These are phyloP conservation scores for Pseudoturritis turrita DNA, from an alignment of 345 rosid genomes.

Conservation along the genomic window DNA sequence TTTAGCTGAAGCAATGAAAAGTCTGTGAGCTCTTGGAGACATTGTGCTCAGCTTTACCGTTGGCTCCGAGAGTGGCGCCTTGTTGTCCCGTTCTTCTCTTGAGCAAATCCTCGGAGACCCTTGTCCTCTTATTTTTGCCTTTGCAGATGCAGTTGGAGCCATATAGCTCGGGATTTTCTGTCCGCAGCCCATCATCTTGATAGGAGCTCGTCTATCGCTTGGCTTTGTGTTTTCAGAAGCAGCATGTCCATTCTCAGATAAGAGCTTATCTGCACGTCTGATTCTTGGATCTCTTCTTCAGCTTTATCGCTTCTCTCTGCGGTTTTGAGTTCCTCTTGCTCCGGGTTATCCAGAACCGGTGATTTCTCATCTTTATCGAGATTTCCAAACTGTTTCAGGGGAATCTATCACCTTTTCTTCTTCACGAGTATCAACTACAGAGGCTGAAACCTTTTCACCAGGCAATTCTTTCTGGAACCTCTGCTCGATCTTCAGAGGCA, in stretches of 20 bases:
- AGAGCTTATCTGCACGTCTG: slow-evolving; percentile 25
- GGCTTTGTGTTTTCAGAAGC: slow-evolving; percentile 39
- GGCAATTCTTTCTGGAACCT: slow-evolving; percentile 24
- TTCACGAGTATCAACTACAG: slow-evolving; percentile 21
- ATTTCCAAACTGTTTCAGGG: slow-evolving; percentile 24
- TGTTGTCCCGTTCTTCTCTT: slow-evolving; percentile 43
- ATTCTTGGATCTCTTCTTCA: slow-evolving; percentile 39
- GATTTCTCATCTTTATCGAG: slow-evolving; percentile 15
- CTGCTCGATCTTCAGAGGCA: slow-evolving; percentile 48
- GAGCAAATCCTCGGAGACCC: slow-evolving; percentile 52
- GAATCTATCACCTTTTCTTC: slow-evolving; percentile 30
- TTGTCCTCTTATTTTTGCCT: slow-evolving; percentile 72
- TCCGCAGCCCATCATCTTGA: slow-evolving; percentile 45
- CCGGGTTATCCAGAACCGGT: slow-evolving; percentile 21
- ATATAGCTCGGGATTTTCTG: slow-evolving; percentile 72
- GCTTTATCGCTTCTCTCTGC: slow-evolving; percentile 32
- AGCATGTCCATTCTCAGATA: slow-evolving; percentile 37
- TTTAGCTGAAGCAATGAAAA: slow-evolving; percentile 52
- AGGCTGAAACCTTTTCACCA: slow-evolving; percentile 25
- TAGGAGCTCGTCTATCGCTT: slow-evolving; percentile 62
- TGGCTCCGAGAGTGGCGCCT: slow-evolving; percentile 66
- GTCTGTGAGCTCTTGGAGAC: slow-evolving; percentile 59
- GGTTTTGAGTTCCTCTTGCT: slow-evolving; percentile 28
- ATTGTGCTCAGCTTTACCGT: slow-evolving; percentile 46
- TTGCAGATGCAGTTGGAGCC: slow-evolving; percentile 87